These are phyloP conservation scores for Cupressus sempervirens DNA, from an alignment of 75 land plant genomes.

Conservation along the genomic window DNA sequence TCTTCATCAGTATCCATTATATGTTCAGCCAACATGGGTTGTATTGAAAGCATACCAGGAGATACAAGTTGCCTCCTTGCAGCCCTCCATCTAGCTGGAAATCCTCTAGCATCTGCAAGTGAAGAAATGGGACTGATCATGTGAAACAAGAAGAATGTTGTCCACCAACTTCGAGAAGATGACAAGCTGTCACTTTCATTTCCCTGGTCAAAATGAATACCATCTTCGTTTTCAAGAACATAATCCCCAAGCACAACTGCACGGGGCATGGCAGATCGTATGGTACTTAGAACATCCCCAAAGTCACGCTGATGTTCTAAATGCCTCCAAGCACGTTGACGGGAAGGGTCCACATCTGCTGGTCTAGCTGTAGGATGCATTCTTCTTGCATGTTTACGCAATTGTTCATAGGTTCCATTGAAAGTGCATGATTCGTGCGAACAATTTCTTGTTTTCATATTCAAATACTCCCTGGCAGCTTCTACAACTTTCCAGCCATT, in stretches of 20 bases:
- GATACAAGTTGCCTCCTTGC: conserved; percentile 12
- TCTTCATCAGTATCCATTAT: conserved; percentile 6
- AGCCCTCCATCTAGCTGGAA: conserved; percentile 13
- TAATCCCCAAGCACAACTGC: conserved; percentile 77
- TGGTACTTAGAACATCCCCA: conserved; percentile 69
- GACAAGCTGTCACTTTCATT: conserved; percentile 22
- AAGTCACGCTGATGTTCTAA: conserved; percentile 60
- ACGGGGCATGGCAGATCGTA: conserved; percentile 76
- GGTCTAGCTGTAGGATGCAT: conserved; percentile 62
- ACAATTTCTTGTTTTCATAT: conserved; percentile 56
- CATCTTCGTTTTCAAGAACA: conserved; percentile 64
- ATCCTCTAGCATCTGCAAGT: conserved; percentile 11
- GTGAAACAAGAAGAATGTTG: conserved; percentile 66
- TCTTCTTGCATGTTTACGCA: conserved; percentile 67
- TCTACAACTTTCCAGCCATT: conserved; percentile 57
- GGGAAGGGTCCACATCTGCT: conserved; percentile 62
- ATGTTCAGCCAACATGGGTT: conserved; percentile 12
- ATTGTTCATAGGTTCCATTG: conserved; percentile 58
- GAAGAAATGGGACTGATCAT: conserved; percentile 46
- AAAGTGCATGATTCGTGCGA: conserved; percentile 69
- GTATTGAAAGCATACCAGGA: conserved; percentile 14
- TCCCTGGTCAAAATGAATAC: conserved; percentile 23
- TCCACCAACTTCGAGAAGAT: conserved; percentile 49
- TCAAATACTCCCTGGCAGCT: conserved; percentile 56
- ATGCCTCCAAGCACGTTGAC: conserved; percentile 69